Percentiles rank a stretch among this genome's conserved stretches.
Conservation (phyloP, 177 flowering plant species). For the Telopea speciosissima region DNA sequence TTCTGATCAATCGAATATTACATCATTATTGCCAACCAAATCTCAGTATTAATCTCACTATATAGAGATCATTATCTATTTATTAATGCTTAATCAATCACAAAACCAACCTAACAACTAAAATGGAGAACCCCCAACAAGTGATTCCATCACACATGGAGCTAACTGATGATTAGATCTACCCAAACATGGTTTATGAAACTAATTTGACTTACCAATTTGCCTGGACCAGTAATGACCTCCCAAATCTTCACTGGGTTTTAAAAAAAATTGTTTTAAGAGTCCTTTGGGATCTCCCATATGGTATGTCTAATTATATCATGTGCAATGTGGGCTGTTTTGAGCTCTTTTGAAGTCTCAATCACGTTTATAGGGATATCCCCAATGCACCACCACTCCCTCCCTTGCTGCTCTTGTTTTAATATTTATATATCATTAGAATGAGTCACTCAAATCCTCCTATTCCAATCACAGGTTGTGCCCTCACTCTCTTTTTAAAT, state of each 20-base stretch:
- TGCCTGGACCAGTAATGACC: slow-evolving; percentile 1
- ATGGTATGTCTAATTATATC: slow-evolving; percentile 19
- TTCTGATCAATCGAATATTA: background rate
- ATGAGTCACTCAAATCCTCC: too few species aligned
- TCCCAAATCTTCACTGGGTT: slow-evolving; percentile 7
- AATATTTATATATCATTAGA: too few species aligned
- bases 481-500: too few species aligned
- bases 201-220: background rate
- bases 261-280: background rate
- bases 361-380: slow-evolving; percentile 7
- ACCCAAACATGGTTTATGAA: background rate
- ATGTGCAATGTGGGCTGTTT: slow-evolving; percentile 22
- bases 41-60: slow-evolving; percentile 4
- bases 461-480: too few species aligned
- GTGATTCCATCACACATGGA: slow-evolving; percentile 4
- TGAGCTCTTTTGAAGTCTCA: slow-evolving; percentile 10
- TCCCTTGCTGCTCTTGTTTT: background rate
- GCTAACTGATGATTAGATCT: background rate
- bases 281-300: slow-evolving; percentile 9
- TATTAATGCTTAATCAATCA: too few species aligned
- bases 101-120: too few species aligned
- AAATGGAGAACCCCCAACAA: too few species aligned
- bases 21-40: background rate
- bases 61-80: too few species aligned
- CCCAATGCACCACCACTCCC: background rate